Conservation (phyloP, 2,329 filamentous ascomycete species). For the Aspergillus sp. region DNA sequence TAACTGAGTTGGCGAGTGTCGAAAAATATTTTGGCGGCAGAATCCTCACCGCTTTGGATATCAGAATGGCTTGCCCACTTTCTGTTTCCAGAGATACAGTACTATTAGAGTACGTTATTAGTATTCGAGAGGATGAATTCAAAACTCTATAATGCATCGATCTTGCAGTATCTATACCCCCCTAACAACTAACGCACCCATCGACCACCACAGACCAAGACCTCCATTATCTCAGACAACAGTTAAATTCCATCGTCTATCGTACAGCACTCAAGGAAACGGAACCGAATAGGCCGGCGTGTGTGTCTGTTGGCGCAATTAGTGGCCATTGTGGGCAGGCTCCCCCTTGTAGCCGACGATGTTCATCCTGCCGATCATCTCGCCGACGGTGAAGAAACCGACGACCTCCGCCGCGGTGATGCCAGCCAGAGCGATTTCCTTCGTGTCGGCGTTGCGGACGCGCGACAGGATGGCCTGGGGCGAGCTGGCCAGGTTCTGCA, state of each 20-base stretch:
- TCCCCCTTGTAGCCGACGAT: slow-evolving; percentile 82
- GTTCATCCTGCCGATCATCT: slow-evolving; percentile 95
- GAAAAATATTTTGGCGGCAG: not conserved
- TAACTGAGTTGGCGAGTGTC: slow-evolving; percentile 2
- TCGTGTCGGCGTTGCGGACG: slow-evolving; percentile 60
- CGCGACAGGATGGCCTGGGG: slow-evolving; percentile 47
- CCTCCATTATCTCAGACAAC: slow-evolving; percentile 28
- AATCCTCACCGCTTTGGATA: too few species aligned
- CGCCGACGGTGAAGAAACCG: slow-evolving; percentile 95
- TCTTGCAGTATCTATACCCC: too few species aligned
- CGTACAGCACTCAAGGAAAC: slow-evolving; percentile 26
- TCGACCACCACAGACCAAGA: slow-evolving; percentile 5
- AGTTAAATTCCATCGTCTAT: slow-evolving; percentile 40
- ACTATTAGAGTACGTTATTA: too few species aligned
- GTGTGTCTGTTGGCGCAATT: slow-evolving; percentile 19
- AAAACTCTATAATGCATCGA: not conserved
- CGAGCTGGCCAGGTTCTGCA: slow-evolving; percentile 42
- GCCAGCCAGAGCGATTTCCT: slow-evolving; percentile 62
- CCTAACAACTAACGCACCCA: not conserved
- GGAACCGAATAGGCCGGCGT: slow-evolving; percentile 22
- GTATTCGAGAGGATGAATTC: too few species aligned
- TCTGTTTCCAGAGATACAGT: too few species aligned
- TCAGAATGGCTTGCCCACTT: too few species aligned
- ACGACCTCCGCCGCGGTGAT: slow-evolving; percentile 78
- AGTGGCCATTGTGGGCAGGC: slow-evolving; percentile 38